Evolutionary conservation across 225 moss, liverwort and hornwort species (phyloP), one percentile per base, ranked within the genome.

Genomic region (Asterella californica): DNA sequence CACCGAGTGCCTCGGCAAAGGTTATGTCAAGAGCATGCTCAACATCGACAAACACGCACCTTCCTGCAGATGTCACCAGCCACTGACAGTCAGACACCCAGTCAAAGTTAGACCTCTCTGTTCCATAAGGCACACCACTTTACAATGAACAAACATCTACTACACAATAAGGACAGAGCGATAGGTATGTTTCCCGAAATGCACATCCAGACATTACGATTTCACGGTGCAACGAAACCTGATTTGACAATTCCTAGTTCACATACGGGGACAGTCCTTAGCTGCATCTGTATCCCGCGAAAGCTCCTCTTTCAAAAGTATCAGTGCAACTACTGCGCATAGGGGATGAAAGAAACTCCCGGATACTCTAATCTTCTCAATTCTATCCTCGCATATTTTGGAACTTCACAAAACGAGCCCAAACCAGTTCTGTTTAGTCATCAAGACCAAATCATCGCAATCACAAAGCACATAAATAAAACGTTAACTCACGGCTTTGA

Each of bases 21-120:
- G 89, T 87, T 84, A 88, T 88, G 70, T 94, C 94, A 81, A 94
- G 78, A 48, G 93, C 93, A 83, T 92, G 93, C 45, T 94, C 93
- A 78, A 91, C 93, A 88, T 92, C 93, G 72, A 94, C 85, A 82
- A 94, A 92, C 22, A 92, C 81, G 83, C 93, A 92, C 78, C 83
- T 87, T 45, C 91, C 93, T 93, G 89, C 42, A 21, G 1, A 25
- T n/a, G 79, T 19, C 46, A 50, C 47, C 53, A 48, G n/a, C 22
- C 30, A 66, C 5, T 32, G 10, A 9, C 17, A 48, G 15, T 76
- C 34, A 81, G 34, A 50, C 34, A 38, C 21, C 63, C 10, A 59
- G 67, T 27, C 46, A 74, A 45, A 3, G 66, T 76, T 14, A 36
- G 9, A 46, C 71, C 18, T 64, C 47, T 71, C 47, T n/a, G n/a